Conservation (phyloP, 2,329 filamentous ascomycete species). For the Ceratocystis albifundus region DNA sequence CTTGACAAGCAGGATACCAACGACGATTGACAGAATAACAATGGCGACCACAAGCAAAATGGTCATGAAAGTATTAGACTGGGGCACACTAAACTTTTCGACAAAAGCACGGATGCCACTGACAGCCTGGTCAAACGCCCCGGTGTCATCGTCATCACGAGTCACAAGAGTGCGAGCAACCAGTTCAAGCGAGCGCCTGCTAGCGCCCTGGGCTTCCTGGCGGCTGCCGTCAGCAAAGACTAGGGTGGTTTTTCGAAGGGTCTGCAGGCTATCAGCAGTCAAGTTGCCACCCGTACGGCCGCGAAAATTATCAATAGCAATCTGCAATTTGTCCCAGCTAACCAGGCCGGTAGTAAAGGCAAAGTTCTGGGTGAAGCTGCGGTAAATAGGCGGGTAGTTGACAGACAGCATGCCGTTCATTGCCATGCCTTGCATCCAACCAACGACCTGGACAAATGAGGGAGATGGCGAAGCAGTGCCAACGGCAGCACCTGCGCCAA, state of each 20-base stretch:
- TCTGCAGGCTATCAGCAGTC: conserved; percentile 63
- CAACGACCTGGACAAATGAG: conserved; percentile 71
- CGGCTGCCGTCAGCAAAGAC: conserved; percentile 53
- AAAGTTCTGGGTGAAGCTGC: conserved; percentile 85
- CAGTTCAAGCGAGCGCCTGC: conserved; percentile 29
- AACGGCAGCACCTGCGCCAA: conserved; percentile 45
- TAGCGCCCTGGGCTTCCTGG: conserved; percentile 38
- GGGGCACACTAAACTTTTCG: conserved; percentile 73
- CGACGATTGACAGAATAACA: conserved; percentile 68
- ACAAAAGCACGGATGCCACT: conserved; percentile 70
- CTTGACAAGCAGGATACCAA: conserved; percentile 81
- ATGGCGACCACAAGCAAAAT: conserved; percentile 81
- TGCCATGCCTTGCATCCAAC: conserved; percentile 87
- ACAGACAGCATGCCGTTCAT: conserved; percentile 95
- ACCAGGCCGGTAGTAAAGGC: conserved; percentile 79
- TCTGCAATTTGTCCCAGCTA: conserved; percentile 69
- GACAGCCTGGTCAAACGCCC: conserved; percentile 42
- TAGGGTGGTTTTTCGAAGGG: conserved; percentile 63
- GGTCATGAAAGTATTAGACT: conserved; percentile 92
- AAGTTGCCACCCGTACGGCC: conserved; percentile 72
- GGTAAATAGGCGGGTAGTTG: conserved; percentile 74
- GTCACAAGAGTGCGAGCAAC: conserved; percentile 25
- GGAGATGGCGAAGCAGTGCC: conserved; percentile 54
- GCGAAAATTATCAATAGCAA: conserved; percentile 74
- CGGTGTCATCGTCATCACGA: conserved; percentile 26